phyloP scores from a whole-genome alignment of 2,329 filamentous ascomycete species.

The Alternaria brassicicola region DNA sequence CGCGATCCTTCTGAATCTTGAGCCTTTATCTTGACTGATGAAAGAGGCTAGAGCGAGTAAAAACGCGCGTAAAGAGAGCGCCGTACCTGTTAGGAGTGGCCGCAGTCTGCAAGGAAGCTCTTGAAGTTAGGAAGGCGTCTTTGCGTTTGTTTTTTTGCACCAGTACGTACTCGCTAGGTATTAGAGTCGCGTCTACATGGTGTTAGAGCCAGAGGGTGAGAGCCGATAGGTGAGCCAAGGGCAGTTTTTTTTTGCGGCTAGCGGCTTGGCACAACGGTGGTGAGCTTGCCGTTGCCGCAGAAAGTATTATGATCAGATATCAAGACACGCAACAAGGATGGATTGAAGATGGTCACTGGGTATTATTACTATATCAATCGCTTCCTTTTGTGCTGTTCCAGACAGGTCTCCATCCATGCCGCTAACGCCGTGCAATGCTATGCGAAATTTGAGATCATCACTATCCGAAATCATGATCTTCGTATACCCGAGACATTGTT shows the following conservation, averaged over 20 bases:
- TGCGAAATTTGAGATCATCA: conserved; percentile 14
- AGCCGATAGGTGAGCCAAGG: conserved; percentile 10
- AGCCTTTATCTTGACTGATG: neutral
- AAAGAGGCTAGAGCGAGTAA: neutral
- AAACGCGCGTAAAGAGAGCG: neutral
- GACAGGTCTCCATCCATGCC: conserved; percentile 6
- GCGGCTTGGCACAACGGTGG: conserved; percentile 20
- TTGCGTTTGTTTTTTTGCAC: neutral
- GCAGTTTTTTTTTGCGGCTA: conserved; percentile 36
- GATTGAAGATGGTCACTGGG: neutral
- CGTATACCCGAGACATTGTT: neutral
- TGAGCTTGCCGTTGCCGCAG: conserved; percentile 13
- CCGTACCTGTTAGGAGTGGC: neutral
- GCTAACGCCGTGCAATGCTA: conserved; percentile 29
- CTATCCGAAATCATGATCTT: conserved; percentile 1
- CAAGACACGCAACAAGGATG: neutral
- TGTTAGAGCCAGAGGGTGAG: neutral
- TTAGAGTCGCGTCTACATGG: conserved; percentile 3
- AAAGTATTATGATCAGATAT: neutral
- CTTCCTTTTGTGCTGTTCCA: conserved; percentile 15
- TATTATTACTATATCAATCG: conserved; percentile 24
- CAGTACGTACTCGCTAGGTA: neutral
- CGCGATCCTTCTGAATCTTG: neutral
- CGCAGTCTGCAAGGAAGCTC: neutral
- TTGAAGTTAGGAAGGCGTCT: rapidly evolving